Evolutionary conservation across 176 grass and related monocot species (phyloP), one percentile per base, ranked within the genome.

Genomic region (Echinochloa phyllopogon): DNA sequence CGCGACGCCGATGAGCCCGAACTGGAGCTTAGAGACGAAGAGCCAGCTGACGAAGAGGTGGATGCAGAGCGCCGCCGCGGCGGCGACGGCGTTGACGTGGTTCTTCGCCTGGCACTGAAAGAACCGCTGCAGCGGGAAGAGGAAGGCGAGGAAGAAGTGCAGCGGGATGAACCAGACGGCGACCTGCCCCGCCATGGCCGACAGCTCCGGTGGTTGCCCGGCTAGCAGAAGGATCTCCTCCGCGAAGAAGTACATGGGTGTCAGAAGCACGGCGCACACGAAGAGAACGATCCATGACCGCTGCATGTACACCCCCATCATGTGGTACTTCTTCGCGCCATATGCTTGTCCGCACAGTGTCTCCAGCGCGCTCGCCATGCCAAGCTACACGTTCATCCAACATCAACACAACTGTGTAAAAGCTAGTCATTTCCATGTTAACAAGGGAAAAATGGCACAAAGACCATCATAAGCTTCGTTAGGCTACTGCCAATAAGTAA

Each of bases 241-340:
- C 6, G 53, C 53, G 7, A 57, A n/a, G 8, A 57, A 57, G 53
- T 57, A 57, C 53, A 57, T n/a, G 7, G 53, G 53, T 9, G 53
- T 57, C 53, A 57, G 53, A 6, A 57, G 53, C 53, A 57, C 7
- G 53, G 53, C 53, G 20, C 18, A 57, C 53, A 57, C 18, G 2
- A 57, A n/a, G 53, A 57, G 53, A n/a, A 57, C 6, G 20, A 57
- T 57, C 53, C 53, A 57, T 57, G 53, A 57, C 20, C 53, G 53
- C 53, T 57, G 53, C 53, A 57, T n/a, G 53, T 57, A 57, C 53
- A 57, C 53, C 53, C 53, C 53, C 53, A 57, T 57, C 53, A 57
- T 57, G 7, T 57, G 53, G 53, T 57, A 9, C 18, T 57, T 57
- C 20, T 57, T 57, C 0, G 53, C 53, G 53, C 53, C 20, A 20